Evolutionary conservation across 129 eudicot species (phyloP).

Genomic region (Ambrosia artemisiifolia): DNA sequence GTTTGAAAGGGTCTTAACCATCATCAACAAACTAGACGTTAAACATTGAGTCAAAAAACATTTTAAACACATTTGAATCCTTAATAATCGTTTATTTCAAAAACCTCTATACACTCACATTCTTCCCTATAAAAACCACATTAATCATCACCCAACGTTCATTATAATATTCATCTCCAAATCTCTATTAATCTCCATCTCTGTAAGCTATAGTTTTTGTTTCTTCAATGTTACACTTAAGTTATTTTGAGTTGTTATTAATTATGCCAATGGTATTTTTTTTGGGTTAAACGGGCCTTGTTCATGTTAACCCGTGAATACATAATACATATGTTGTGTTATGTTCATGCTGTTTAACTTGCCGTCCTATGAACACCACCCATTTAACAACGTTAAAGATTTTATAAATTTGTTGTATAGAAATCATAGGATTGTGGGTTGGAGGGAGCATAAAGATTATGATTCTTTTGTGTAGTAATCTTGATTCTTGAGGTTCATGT

Average conservation of each 20-base stretch:
- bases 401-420: not conserved
- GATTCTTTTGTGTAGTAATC: constrained; percentile 7
- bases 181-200: not conserved
- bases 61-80: constrained; percentile 2
- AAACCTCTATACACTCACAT: constrained; percentile 16
- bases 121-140: constrained; percentile 23
- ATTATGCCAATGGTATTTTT: too few relatives aligned
- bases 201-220: constrained; percentile 10
- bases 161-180: constrained; percentile 8
- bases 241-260: not conserved
- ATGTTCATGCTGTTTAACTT: too few relatives aligned
- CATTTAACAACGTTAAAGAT: not conserved
- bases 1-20: not conserved
- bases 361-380: too few relatives aligned
- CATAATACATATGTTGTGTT: too few relatives aligned
- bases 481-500: constrained; percentile 5
- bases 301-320: too few relatives aligned
- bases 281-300: too few relatives aligned
- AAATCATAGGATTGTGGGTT: not conserved
- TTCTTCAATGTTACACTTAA: not conserved
- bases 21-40: constrained; percentile 24
- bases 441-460: constrained; percentile 20
- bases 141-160: constrained; percentile 21
- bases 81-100: constrained; percentile 12
- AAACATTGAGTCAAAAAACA: constrained; percentile 24